Conservation (phyloP, 1,139 yeast species). For the Hyphopichia buzzinii region DNA sequence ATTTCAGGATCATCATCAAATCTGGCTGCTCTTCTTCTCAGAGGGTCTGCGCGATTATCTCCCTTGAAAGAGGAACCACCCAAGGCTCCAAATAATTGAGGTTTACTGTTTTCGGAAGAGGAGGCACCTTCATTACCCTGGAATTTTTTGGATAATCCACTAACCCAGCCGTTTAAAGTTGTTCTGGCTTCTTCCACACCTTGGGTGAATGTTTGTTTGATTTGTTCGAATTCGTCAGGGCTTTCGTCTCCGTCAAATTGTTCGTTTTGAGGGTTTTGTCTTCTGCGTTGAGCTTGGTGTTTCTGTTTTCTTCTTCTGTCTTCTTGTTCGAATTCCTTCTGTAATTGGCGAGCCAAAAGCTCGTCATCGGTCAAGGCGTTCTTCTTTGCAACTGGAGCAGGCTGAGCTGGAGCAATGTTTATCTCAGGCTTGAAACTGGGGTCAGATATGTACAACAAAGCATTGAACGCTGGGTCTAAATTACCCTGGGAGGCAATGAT, state of each 20-base stretch:
- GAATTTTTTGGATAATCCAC: slow-evolving; percentile 63
- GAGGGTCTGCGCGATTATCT: slow-evolving; percentile 3
- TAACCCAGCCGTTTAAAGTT: slow-evolving; percentile 80
- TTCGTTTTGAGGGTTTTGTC: slow-evolving; percentile 18
- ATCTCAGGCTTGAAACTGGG: slow-evolving; percentile 68
- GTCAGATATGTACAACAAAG: slow-evolving; percentile 76
- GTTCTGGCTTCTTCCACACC: slow-evolving; percentile 84
- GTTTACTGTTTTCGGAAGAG: slow-evolving; percentile 14
- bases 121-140: slow-evolving; percentile 16
- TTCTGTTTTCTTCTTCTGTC: slow-evolving; percentile 32
- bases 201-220: slow-evolving; percentile 67
- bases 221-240: slow-evolving; percentile 65
- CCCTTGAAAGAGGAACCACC: slow-evolving; percentile 42
- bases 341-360: slow-evolving; percentile 75
- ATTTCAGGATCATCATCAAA: slow-evolving; percentile 59
- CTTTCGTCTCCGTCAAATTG: slow-evolving; percentile 50
- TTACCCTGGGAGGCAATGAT: slow-evolving; percentile 82
- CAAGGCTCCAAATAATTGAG: slow-evolving; percentile 47
- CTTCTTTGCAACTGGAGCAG: slow-evolving; percentile 23
- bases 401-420: slow-evolving; percentile 29
- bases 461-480: slow-evolving; percentile 85
- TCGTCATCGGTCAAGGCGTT: slow-evolving; percentile 59
- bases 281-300: slow-evolving; percentile 13
- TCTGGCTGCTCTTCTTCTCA: slow-evolving; percentile 28
- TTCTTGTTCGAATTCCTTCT: slow-evolving; percentile 61